These are phyloP conservation scores for Aspergillus sp. DNA, from an alignment of 2,329 filamentous ascomycete species.

Conservation along the genomic window DNA sequence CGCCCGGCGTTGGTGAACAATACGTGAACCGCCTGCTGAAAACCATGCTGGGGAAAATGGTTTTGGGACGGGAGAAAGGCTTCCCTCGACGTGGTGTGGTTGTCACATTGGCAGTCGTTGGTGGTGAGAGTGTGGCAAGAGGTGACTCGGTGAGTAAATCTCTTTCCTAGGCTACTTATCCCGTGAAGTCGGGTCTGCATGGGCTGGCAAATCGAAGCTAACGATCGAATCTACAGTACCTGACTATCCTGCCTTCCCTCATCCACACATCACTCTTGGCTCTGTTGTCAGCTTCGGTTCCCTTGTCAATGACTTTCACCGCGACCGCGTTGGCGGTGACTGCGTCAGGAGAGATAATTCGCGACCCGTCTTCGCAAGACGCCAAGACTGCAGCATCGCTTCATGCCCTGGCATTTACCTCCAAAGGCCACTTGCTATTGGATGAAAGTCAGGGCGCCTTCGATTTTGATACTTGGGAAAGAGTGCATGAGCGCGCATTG, in stretches of 20 bases:
- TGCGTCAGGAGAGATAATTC: slow-evolving; percentile 39
- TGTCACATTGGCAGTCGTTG: slow-evolving; percentile 38
- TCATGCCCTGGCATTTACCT: slow-evolving; percentile 82
- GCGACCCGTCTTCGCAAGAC: slow-evolving; percentile 60
- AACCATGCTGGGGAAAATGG: slow-evolving; percentile 30
- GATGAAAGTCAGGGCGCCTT: slow-evolving; percentile 81
- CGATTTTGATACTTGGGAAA: slow-evolving; percentile 69
- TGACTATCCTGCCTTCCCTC: slow-evolving; percentile 74
- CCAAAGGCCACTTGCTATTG: slow-evolving; percentile 66
- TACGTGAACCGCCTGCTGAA: slow-evolving; percentile 64
- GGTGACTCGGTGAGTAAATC: slow-evolving; percentile 33
- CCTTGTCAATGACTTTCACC: slow-evolving; percentile 68
- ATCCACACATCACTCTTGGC: slow-evolving; percentile 74
- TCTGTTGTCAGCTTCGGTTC: slow-evolving; percentile 76
- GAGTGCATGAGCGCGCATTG: slow-evolving; percentile 61
- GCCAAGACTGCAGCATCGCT: slow-evolving; percentile 62
- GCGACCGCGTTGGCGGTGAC: slow-evolving; percentile 61
- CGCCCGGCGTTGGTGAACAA: slow-evolving; percentile 77
- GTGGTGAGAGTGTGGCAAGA: slow-evolving; percentile 28
- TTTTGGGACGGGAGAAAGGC: slow-evolving; percentile 39
- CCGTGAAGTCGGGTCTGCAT: background rate
- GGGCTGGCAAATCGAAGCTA: slow-evolving; percentile 1
- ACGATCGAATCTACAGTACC: slow-evolving; percentile 51
- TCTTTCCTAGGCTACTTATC: background rate
- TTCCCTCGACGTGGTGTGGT: slow-evolving; percentile 40